Base-by-base conservation (phyloP, 2,329 filamentous ascomycete genomes). In the Cryphonectria carpinicola region DNA sequence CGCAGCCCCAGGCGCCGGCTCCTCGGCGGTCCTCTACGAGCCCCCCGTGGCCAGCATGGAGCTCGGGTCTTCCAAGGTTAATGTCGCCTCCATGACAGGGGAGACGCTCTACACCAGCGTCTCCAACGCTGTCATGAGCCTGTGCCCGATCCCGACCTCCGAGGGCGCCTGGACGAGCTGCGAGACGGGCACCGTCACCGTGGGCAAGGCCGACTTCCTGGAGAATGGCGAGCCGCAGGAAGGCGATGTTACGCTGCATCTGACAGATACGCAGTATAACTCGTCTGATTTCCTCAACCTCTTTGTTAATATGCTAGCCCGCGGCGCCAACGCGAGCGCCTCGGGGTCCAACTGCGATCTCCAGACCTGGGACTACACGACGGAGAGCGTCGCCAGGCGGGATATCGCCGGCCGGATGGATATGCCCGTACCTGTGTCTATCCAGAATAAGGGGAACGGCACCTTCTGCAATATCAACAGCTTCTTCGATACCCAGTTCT, bases 401-500 rank as follows among this genome's bases (percentile, higher is more conserved):
- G 41, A 43, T 43, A 43, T 43, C 41, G 43, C 43, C 49, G 49
- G n/a, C 49, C 49, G 49, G n/a, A 1, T 54, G n/a, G 49, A 25
- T 10, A 8, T 13, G 8, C 49, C 49, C 1, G 0, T 13, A n/a
- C n/a, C 49, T 1, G 17, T 49, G 17, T 3, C 49, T 1, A 54
- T 13, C n/a, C 14, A 25, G 8, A n/a, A 54, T 10, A 28, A 54
- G n/a, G 22, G 49, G 1, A 25, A 54, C n/a, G n/a, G n/a, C 49
- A 54, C 49, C 14, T 54, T 62, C 60, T 62, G 32, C 28, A 62
- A 62, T 19, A 62, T 62, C 28, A 62, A 62, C 6, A 41, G 60
- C 60, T 62, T 62, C 60, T 62, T 62, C 28, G 32, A 62, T 6
- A 41, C 39, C 22, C 60, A 41, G 60, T 62, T 62, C 49, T 54